Conservation (phyloP, 257 asterid species). For the Solanum habrochaites region DNA sequence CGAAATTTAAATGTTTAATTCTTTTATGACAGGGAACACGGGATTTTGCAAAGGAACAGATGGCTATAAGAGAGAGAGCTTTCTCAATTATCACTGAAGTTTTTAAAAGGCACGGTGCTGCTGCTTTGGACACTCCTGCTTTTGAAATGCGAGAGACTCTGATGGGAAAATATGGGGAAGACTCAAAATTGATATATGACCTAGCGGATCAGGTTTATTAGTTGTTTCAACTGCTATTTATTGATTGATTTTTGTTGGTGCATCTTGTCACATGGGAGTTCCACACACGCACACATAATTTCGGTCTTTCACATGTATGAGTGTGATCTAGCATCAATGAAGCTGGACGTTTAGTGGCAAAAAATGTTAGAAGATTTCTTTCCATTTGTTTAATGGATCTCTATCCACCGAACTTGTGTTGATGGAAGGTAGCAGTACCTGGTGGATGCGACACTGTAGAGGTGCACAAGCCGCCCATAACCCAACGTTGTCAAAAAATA, state of each 20-base stretch:
- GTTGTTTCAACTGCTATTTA: neutral
- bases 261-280: neutral
- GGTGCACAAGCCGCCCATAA: neutral
- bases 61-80: constrained; percentile 76
- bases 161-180: constrained; percentile 97
- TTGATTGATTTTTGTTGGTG: neutral
- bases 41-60: constrained; percentile 89
- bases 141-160: constrained; percentile 95
- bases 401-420: neutral
- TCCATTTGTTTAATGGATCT: neutral
- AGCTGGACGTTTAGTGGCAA: neutral
- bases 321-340: neutral
- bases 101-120: constrained; percentile 91
- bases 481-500: neutral
- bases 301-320: neutral
- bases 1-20: neutral
- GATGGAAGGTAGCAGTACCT: neutral
- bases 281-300: neutral
- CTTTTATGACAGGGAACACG: constrained; percentile 62
- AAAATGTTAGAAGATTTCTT: neutral
- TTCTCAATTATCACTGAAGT: constrained; percentile 59
- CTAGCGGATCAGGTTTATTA: constrained; percentile 83
- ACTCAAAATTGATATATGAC: constrained; percentile 89
- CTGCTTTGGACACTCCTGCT: constrained; percentile 81
- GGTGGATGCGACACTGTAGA: neutral